A percentile compares a stretch with the other conserved stretches of the same genome.
These are phyloP conservation scores for Thalassiosira hispida DNA, from an alignment of 352 stramenopile genomes.

Conservation along the genomic window DNA sequence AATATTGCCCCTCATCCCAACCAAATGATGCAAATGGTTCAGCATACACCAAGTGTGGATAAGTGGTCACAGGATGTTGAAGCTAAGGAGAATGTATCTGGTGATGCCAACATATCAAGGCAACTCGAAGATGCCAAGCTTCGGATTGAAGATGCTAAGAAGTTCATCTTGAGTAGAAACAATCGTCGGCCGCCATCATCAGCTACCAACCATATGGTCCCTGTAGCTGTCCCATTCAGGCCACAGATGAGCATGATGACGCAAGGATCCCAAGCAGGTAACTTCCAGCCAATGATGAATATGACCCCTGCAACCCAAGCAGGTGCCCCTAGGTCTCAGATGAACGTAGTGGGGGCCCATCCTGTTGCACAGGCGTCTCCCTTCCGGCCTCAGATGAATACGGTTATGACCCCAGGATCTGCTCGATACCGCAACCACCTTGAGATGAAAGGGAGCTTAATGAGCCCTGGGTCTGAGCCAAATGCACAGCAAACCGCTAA, in stretches of 20 bases:
- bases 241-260: background rate
- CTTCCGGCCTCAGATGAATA: background rate
- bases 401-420: background rate
- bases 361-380: background rate
- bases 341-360: background rate
- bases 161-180: constrained; percentile 25
- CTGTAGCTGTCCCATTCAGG: background rate
- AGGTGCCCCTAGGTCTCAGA: background rate
- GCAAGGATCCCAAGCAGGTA: background rate
- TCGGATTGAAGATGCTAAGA: constrained; percentile 36
- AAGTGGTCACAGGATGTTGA: background rate
- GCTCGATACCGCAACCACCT: background rate
- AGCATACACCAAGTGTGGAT: background rate
- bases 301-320: background rate
- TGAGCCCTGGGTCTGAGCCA: background rate
- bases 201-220: background rate
- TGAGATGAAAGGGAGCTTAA: constrained; percentile 10
- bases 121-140: constrained; percentile 16
- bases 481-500: background rate
- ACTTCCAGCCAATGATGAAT: background rate
- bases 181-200: background rate
- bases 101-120: constrained; percentile 14
- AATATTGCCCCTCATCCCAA: constrained; percentile 13
- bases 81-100: constrained; percentile 33
- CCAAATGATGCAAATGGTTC: background rate